Base-by-base conservation (phyloP, 2,329 filamentous ascomycete species). In the Domatiomyces catenatus region DNA sequence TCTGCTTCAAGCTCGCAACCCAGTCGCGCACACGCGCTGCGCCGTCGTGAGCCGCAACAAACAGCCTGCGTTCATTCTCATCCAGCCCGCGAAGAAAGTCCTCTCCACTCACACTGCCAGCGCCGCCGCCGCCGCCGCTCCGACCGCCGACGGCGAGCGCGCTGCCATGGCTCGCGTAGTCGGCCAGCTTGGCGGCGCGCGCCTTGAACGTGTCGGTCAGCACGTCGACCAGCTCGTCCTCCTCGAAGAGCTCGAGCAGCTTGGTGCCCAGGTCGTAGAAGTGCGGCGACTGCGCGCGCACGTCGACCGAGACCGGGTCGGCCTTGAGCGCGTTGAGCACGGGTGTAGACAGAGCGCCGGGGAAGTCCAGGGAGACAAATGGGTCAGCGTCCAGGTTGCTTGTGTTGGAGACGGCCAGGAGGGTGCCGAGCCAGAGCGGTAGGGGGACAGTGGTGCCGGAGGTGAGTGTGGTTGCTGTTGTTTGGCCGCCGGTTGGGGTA, bases 341-440 rank as follows among this genome's bases (percentile, higher is more conserved):
- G 45, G 85, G 80, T 54, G 80, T 77, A 4, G 84, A 81, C 1
- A 96, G 77, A 2, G 86, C 82, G 0, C 77, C 66, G 0, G 92
- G 90, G 6, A 94, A 77, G 63, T 92, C 88, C 53, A 96, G 78
- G 0, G 84, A 84, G 3, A 92, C 77, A 20, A 88, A 79, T 5
- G 83, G 77, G 47, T 66, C 66, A 10, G 56, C 48, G 1, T 50
- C 54, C 5, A 56, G 51, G 22, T 54, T 52, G 32, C 54, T 58
- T 15, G 55, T 57, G 49, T 67, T 69, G 8, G 68, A 69, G 6
- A 93, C 77, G 26, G 86, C 86, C 48, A 98, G 84, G 77, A 95
- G 90, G 67, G 94, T 86, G 58, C 84, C 88, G 10, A 98, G 80
- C 92, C 92, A 98, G 58, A 96, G 75, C 1, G 92, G 92, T 1